Evolutionary conservation across 2,329 filamentous ascomycete genomes (phyloP).

Genomic region (Monascus ruber): DNA sequence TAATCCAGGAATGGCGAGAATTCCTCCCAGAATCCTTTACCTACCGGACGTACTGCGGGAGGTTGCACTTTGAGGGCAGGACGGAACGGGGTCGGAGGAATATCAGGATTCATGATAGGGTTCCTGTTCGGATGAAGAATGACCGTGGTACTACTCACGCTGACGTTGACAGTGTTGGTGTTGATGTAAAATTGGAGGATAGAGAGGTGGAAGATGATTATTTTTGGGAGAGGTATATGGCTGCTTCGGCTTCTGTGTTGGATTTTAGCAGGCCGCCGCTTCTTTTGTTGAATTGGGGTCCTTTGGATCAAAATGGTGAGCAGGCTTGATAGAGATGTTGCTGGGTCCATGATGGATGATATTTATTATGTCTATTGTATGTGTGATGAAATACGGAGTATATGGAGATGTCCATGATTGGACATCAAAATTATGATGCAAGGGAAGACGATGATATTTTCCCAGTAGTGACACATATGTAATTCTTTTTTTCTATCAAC

Average conservation of each 20-base stretch:
- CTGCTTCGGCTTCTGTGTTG: not conserved
- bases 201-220: constrained; percentile 16
- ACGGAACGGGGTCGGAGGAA: constrained; percentile 10
- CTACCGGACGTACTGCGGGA: constrained; percentile 29
- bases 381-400: too few species aligned
- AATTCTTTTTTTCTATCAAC: too few species aligned
- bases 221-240: constrained; percentile 10
- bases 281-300: constrained; percentile 7
- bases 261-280: constrained; percentile 6
- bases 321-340: too few species aligned
- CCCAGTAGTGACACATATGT: too few species aligned
- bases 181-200: constrained; percentile 3
- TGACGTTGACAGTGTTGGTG: too few species aligned
- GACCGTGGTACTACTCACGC: constrained; percentile 3
- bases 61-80: constrained; percentile 25
- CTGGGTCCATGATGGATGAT: too few species aligned
- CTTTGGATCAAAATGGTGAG: too few species aligned
- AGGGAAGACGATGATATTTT: too few species aligned
- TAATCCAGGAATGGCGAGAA: constrained; percentile 38
- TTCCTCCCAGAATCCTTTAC: constrained; percentile 31
- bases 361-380: too few species aligned
- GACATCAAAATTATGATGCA: too few species aligned
- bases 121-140: constrained; percentile 12
- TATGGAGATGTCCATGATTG: too few species aligned
- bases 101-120: constrained; percentile 6